Percentiles rank a stretch among this genome's conserved stretches.
Evolutionary conservation across 2,329 filamentous ascomycete genomes (phyloP).

Genomic region (Ophiocordyceps camponoti-rufipedis): DNA sequence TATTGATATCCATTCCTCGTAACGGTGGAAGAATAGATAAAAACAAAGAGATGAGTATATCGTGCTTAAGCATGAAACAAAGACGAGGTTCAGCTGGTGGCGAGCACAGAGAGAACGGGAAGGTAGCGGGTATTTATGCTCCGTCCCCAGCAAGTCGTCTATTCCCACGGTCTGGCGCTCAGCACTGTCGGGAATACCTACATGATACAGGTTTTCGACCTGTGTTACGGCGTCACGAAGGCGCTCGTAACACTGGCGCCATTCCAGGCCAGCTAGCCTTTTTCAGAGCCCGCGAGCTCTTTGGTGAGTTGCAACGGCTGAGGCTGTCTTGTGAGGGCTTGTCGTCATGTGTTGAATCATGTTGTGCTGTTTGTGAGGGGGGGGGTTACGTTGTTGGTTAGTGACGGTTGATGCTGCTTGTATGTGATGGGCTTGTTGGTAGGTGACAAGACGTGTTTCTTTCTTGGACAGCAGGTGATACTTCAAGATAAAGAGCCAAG

Average conservation of each 20-base stretch:
- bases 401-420: too few species aligned
- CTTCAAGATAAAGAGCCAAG: too few species aligned
- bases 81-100: too few species aligned
- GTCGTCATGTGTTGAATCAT: too few species aligned
- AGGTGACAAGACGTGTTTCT: too few species aligned
- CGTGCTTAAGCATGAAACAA: too few species aligned
- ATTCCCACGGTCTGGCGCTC: background rate
- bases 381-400: too few species aligned
- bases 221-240: conserved; percentile 1
- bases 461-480: too few species aligned
- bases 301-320: background rate
- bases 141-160: background rate
- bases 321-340: background rate
- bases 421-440: too few species aligned
- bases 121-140: background rate
- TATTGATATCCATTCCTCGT: background rate
- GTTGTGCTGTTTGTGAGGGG: too few species aligned
- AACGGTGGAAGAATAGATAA: background rate
- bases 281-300: background rate
- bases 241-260: background rate
- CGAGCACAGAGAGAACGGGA: too few species aligned
- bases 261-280: background rate
- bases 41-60: too few species aligned
- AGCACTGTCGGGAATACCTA: background rate
- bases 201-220: background rate